phyloP scores from a whole-genome alignment of 1,284 basidiomycete genomes.

The Gymnopus androsaceus region DNA sequence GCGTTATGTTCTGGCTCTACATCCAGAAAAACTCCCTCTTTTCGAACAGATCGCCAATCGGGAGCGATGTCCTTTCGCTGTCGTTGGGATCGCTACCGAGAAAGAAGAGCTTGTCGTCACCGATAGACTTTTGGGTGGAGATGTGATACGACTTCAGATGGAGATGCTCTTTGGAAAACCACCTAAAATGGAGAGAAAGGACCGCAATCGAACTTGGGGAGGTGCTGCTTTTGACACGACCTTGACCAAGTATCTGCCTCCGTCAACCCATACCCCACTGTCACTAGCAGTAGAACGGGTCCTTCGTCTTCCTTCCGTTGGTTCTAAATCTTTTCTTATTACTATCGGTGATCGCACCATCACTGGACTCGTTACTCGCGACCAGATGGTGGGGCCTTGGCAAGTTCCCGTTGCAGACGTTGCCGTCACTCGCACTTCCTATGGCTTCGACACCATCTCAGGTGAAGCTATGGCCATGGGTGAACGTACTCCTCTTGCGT shows the following conservation, averaged over 20 bases:
- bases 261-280: constrained; percentile 38
- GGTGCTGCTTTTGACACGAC: constrained; percentile 71
- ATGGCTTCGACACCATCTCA: constrained; percentile 82
- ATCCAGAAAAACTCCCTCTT: constrained; percentile 52
- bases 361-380: constrained; percentile 92
- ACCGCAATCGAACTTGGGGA: constrained; percentile 54
- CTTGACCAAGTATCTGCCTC: constrained; percentile 66
- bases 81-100: constrained; percentile 86
- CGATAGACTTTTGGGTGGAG: constrained; percentile 78
- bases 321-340: constrained; percentile 96
- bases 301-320: constrained; percentile 89
- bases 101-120: constrained; percentile 88
- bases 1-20: constrained; percentile 92
- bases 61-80: constrained; percentile 91
- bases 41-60: constrained; percentile 84
- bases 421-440: constrained; percentile 92
- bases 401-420: constrained; percentile 98
- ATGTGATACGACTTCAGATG: constrained; percentile 92
- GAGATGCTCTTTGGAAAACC: constrained; percentile 96
- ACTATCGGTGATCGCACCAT: constrained; percentile 97
- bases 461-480: constrained; percentile 99
- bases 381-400: constrained; percentile 99
- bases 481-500: constrained; percentile 91
- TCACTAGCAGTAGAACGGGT: constrained; percentile 69
- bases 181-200: constrained; percentile 86